These are phyloP conservation scores for Metschnikowia reukaufii DNA, from an alignment of 805 yeast species.

Conservation along the genomic window DNA sequence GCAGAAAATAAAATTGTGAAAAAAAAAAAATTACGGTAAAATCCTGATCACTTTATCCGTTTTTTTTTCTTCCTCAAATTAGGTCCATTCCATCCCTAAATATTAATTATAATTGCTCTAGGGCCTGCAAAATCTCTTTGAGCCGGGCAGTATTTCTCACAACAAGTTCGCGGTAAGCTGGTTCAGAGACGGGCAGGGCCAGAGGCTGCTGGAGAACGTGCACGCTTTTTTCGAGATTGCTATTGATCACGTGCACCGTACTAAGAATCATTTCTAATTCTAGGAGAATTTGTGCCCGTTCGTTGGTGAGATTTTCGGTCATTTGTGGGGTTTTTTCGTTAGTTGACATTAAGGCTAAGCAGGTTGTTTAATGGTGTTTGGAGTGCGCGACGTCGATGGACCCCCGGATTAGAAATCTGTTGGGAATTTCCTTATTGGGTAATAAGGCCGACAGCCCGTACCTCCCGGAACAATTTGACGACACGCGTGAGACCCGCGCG, in stretches of 20 bases:
- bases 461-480: too few relatives aligned
- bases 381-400: not conserved
- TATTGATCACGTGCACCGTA: conserved; percentile 33
- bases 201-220: conserved; percentile 18
- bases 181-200: conserved; percentile 2
- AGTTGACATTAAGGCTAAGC: not conserved
- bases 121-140: conserved; percentile 17
- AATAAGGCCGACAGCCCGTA: too few relatives aligned
- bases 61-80: not conserved
- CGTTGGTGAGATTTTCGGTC: conserved; percentile 2
- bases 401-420: too few relatives aligned
- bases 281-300: conserved; percentile 28
- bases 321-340: not conserved
- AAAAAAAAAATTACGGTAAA: not conserved
- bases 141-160: conserved; percentile 20
- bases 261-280: conserved; percentile 36
- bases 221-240: conserved; percentile 27
- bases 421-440: too few relatives aligned
- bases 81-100: not conserved
- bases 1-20: too few relatives aligned
- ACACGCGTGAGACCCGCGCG: too few relatives aligned
- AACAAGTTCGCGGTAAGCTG: conserved; percentile 20
- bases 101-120: conserved; percentile 11
- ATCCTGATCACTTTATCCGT: not conserved
- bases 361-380: not conserved